Base-by-base conservation (phyloP, 176 grass and related monocot genomes). In the Luzula sylvatica region DNA sequence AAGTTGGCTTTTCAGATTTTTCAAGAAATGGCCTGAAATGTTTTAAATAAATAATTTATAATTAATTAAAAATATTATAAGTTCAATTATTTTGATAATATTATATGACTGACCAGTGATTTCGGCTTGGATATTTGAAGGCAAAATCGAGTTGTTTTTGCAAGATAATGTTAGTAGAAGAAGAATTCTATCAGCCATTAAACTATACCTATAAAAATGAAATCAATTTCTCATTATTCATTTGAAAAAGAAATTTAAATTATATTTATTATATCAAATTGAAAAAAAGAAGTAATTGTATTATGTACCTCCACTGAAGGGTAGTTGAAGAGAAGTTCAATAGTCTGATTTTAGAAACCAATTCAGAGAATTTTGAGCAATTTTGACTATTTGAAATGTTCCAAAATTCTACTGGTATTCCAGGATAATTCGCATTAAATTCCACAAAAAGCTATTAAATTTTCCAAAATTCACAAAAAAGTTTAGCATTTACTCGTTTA, bases 361-460 rank as follows among this genome's bases (percentile, higher is more conserved):
- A 61, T 45, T 61, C 58, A 25, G 26, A 46, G 20, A 61, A 61
- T 44, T 39, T 61, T 11, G 41, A 8, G 14, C 7, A 35, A 35
- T 35, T 35, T 53, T 74, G 53, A 62, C 56, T 44, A 67, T 75
- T 73, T 23, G 75, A 76, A 76, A 55, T 61, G 68, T 88, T 95
- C 56, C 81, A 95, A 58, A 88, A 88, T 56, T 57, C 75, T 56
- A 71, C 84, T 65, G 90, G 75, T 78, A 95, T 86, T 71, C 80
- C 89, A 82, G 66, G 74, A 72, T 88, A 95, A 52, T 74, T 74
- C 70, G 72, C 88, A 29, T 95, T 95, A 65, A 82, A 95, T 68
- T 70, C 78, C 69, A 95, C 72, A 75, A 95, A 95, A 66, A 95
- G 67, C 90, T 95, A 70, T 40, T 66, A 25, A 66, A 58, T 35